Conservation (phyloP, 306 rosid species). For the Cucumis melo region DNA sequence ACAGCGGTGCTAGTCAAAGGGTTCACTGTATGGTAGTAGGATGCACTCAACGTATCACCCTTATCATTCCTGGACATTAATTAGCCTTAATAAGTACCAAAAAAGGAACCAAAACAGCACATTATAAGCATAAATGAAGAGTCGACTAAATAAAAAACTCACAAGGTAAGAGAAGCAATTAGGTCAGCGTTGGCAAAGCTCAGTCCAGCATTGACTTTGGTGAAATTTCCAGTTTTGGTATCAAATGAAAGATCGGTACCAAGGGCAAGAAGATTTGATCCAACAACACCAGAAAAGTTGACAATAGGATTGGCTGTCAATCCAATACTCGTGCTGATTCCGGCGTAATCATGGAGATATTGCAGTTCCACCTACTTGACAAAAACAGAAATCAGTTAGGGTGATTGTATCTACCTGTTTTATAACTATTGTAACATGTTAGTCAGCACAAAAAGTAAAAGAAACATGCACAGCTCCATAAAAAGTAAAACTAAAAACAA, state of each 20-base stretch:
- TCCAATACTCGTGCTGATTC: slow-evolving; percentile 65
- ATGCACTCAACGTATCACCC: slow-evolving; percentile 57
- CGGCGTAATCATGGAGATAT: slow-evolving; percentile 71
- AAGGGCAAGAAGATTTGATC: slow-evolving; percentile 47
- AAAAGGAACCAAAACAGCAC: not conserved
- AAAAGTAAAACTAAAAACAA: not conserved
- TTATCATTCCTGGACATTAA: slow-evolving; percentile 45
- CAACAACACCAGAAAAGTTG: slow-evolving; percentile 69
- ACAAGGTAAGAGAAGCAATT: slow-evolving; percentile 62
- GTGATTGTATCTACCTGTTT: not conserved
- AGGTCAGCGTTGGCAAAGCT: slow-evolving; percentile 52
- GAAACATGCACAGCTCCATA: not conserved
- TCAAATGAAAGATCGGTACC: slow-evolving; percentile 73
- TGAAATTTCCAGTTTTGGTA: slow-evolving; percentile 48
- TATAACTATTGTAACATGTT: not conserved
- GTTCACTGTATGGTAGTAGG: slow-evolving; percentile 62
- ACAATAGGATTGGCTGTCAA: slow-evolving; percentile 73
- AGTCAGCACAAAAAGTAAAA: not conserved
- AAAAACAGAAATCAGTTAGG: slow-evolving; percentile 12
- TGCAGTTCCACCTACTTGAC: slow-evolving; percentile 63
- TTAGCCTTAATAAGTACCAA: not conserved
- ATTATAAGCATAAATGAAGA: not conserved
- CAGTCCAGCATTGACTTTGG: slow-evolving; percentile 56
- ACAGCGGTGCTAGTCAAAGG: slow-evolving; percentile 55
- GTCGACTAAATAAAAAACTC: slow-evolving; percentile 14